These are phyloP conservation scores for Plectranthus barbatus DNA, from an alignment of 257 asterid genomes.

Conservation along the genomic window DNA sequence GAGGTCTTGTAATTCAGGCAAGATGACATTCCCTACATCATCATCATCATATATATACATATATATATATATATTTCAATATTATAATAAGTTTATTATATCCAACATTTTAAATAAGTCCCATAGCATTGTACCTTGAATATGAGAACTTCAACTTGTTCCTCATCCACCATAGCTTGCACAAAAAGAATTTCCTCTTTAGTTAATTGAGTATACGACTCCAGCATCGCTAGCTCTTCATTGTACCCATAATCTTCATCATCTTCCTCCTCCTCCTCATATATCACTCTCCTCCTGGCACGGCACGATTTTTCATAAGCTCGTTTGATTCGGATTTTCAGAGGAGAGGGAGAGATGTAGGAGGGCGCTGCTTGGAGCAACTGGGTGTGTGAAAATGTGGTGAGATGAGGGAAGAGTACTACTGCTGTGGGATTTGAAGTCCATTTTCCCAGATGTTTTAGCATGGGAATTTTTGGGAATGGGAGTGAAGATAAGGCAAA, in stretches of 20 bases:
- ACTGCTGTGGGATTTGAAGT: slow-evolving; percentile 10
- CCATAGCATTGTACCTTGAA: slow-evolving; percentile 39
- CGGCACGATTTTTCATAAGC: not conserved
- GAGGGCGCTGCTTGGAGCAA: not conserved
- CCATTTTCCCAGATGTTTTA: slow-evolving; percentile 28
- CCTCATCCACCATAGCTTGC: slow-evolving; percentile 42
- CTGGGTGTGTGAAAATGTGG: slow-evolving; percentile 12
- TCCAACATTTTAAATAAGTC: too few relatives aligned
- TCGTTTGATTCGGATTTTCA: not conserved
- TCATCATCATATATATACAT: too few relatives aligned
- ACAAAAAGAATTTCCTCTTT: slow-evolving; percentile 57
- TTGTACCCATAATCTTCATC: slow-evolving; percentile 42
- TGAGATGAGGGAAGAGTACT: slow-evolving; percentile 15
- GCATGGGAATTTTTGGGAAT: slow-evolving; percentile 16
- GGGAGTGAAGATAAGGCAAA: slow-evolving; percentile 17
- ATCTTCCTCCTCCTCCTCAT: slow-evolving; percentile 19
- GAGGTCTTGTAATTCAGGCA: slow-evolving; percentile 48
- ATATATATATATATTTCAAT: too few relatives aligned
- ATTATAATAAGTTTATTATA: too few relatives aligned
- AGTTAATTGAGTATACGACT: slow-evolving; percentile 34
- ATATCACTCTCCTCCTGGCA: slow-evolving; percentile 41
- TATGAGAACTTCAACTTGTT: slow-evolving; percentile 43
- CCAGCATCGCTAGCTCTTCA: slow-evolving; percentile 50
- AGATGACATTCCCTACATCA: slow-evolving; percentile 61
- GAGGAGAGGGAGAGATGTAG: not conserved